Conservation (phyloP, 2,329 filamentous ascomycete species). For the Simplicillium aogashimaense region DNA sequence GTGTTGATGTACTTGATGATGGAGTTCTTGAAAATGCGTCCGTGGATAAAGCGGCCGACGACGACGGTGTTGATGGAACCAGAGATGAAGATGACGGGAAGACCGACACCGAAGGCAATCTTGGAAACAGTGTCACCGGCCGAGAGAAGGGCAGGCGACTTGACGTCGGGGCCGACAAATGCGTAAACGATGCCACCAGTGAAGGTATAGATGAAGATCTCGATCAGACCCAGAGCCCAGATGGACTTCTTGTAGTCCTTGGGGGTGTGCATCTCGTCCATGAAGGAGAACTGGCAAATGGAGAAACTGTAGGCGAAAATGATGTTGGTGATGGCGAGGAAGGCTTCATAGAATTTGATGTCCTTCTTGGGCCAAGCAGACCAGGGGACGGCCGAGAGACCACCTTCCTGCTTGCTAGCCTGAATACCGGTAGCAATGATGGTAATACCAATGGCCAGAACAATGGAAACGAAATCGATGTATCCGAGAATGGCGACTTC, state of each 20-base stretch:
- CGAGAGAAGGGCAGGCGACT: slow-evolving; percentile 58
- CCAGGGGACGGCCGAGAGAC: slow-evolving; percentile 24
- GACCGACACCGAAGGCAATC: slow-evolving; percentile 58
- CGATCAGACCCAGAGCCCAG: slow-evolving; percentile 48
- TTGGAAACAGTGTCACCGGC: slow-evolving; percentile 50
- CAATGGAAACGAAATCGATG: slow-evolving; percentile 51
- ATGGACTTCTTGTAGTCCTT: slow-evolving; percentile 43
- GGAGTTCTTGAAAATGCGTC: slow-evolving; percentile 30
- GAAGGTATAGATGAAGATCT: slow-evolving; percentile 56
- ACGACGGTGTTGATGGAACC: slow-evolving; percentile 57
- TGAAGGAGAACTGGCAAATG: slow-evolving; percentile 41
- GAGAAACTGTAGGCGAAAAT: slow-evolving; percentile 57
- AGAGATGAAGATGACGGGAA: slow-evolving; percentile 65
- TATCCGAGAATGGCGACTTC: slow-evolving; percentile 40
- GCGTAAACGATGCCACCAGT: slow-evolving; percentile 60
- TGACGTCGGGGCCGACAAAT: slow-evolving; percentile 53
- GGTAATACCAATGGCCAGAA: slow-evolving; percentile 53
- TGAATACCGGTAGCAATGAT: slow-evolving; percentile 54
- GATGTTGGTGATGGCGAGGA: slow-evolving; percentile 57
- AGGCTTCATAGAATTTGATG: slow-evolving; percentile 41
- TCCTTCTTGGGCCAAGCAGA: slow-evolving; percentile 34
- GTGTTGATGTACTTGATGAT: slow-evolving; percentile 38
- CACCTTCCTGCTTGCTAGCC: slow-evolving; percentile 18
- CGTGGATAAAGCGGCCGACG: slow-evolving; percentile 34
- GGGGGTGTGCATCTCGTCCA: slow-evolving; percentile 43